Evolutionary conservation across 805 yeast species (phyloP).

Genomic region (Saturnispora hagleri): DNA sequence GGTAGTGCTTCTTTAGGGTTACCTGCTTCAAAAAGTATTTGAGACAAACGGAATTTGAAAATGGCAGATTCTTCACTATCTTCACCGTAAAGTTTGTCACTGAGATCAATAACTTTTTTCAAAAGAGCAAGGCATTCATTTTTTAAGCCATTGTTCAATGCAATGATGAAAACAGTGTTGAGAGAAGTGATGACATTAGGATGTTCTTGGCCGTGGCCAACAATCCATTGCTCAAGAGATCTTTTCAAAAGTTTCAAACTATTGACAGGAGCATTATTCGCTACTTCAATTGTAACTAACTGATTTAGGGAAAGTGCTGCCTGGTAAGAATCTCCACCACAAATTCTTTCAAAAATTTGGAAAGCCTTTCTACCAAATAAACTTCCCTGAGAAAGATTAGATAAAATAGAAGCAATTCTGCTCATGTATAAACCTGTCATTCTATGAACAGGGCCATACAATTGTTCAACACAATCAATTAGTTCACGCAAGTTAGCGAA

Average conservation of each 20-base stretch:
- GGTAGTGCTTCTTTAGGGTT: conserved; percentile 49
- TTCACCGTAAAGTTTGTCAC: conserved; percentile 45
- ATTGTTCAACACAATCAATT: conserved; percentile 65
- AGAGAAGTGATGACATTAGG: conserved; percentile 61
- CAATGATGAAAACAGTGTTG: conserved; percentile 50
- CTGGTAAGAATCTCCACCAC: conserved; percentile 75
- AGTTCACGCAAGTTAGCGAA: conserved; percentile 24
- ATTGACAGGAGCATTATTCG: conserved; percentile 47
- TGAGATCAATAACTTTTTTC: conserved; percentile 42
- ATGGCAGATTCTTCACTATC: conserved; percentile 54
- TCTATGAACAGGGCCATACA: conserved; percentile 71
- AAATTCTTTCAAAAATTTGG: conserved; percentile 65
- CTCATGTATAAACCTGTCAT: conserved; percentile 67
- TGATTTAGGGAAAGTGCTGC: conserved; percentile 64
- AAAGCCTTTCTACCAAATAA: conserved; percentile 55
- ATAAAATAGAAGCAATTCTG: conserved; percentile 37
- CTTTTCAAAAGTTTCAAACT: conserved; percentile 55
- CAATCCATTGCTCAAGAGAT: conserved; percentile 49
- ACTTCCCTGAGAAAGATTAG: conserved; percentile 5
- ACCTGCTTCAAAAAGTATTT: conserved; percentile 42
- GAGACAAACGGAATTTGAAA: conserved; percentile 61
- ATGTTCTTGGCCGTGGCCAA: conserved; percentile 53
- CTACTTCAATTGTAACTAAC: conserved; percentile 62
- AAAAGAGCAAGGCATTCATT: conserved; percentile 45
- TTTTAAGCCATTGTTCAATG: conserved; percentile 43